Evolutionary conservation across 1,284 basidiomycete species (phyloP), one percentile per base, ranked within the genome.

Genomic region (Takashimella tepidaria): DNA sequence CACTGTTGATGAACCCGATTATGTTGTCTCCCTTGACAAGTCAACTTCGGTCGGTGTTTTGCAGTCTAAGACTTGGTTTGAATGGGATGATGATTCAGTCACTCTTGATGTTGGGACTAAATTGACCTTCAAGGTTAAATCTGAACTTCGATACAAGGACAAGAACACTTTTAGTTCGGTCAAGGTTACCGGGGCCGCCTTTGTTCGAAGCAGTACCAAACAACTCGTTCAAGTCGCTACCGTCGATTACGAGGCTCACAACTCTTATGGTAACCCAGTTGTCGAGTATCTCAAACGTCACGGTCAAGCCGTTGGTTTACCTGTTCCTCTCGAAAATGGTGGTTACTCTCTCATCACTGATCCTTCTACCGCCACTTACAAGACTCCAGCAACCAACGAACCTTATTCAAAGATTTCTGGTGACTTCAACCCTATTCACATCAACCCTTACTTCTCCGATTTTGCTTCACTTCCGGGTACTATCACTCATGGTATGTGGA

Each of bases 401-500:
- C 87, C 92, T 3, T 98, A 98, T 79, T 97, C 92, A 4, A 86
- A 87, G 74, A 84, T 93, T 55, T 98, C 95, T 2, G 93, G 95
- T 47, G 96, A 98, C 77, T 98, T 91, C 81, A 98, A 83, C 75
- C 79, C 79, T 54, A 96, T 98, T 64, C 96, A 98, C 76, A 81
- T 96, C 77, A 98, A 98, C 78, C 96, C 95, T 0, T 98, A 98
- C 81, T 98, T 98, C 79, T 84, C 95, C 24, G 87, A 92, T 73
- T 92, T 89, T 65, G 93, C 95, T 13, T 84, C 86, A 20, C 84
- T 98, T 21, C 95, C 93, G 25, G 89, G 89, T 13, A 98, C 96
- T 19, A 98, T 98, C 72, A 97, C 95, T 5, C 95, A 98, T 70
- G 95, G 95, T 52, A 85, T 98, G 80, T 97, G 92, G 89, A 88